Conservation (phyloP, 2,329 filamentous ascomycete species). For the Verticillium isaacii region DNA sequence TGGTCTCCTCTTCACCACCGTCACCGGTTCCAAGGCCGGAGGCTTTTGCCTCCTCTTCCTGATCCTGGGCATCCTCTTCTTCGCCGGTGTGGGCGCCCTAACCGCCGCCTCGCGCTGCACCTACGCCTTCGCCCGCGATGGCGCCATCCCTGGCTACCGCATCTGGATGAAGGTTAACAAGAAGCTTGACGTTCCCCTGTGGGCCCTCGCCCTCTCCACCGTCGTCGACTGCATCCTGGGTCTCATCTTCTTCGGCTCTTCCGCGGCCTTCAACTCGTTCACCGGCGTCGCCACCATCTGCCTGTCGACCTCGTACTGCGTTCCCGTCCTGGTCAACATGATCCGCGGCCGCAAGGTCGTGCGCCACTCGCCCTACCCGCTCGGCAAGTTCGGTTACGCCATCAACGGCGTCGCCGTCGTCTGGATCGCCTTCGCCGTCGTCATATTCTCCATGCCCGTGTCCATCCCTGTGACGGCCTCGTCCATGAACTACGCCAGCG, state of each 20-base stretch:
- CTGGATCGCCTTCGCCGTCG: constrained; percentile 67
- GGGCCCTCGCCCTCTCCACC: constrained; percentile 64
- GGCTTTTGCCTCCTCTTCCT: constrained; percentile 74
- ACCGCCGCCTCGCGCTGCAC: constrained; percentile 72
- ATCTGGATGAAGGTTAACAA: constrained; percentile 64
- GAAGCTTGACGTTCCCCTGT: constrained; percentile 64
- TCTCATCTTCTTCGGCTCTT: constrained; percentile 74
- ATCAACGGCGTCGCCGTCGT: constrained; percentile 65
- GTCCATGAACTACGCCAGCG: constrained; percentile 63
- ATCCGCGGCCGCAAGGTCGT: constrained; percentile 62
- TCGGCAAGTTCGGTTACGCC: constrained; percentile 62
- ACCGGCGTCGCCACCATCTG: constrained; percentile 78
- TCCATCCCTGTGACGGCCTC: constrained; percentile 50
- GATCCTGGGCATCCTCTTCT: constrained; percentile 71
- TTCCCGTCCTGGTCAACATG: constrained; percentile 69
- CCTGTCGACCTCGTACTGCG: constrained; percentile 68
- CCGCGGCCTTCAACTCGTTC: constrained; percentile 74
- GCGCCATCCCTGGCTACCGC: constrained; percentile 65
- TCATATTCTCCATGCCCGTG: constrained; percentile 73
- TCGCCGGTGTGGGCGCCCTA: constrained; percentile 69
- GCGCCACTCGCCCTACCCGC: constrained; percentile 60
- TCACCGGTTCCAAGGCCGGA: constrained; percentile 66
- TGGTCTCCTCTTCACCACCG: constrained; percentile 69
- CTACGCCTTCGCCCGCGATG: constrained; percentile 72
- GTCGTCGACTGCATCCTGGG: constrained; percentile 66